Base-by-base conservation (phyloP, 192 early-diverging fungal genomes). In the Coemansia guatemalensis region DNA sequence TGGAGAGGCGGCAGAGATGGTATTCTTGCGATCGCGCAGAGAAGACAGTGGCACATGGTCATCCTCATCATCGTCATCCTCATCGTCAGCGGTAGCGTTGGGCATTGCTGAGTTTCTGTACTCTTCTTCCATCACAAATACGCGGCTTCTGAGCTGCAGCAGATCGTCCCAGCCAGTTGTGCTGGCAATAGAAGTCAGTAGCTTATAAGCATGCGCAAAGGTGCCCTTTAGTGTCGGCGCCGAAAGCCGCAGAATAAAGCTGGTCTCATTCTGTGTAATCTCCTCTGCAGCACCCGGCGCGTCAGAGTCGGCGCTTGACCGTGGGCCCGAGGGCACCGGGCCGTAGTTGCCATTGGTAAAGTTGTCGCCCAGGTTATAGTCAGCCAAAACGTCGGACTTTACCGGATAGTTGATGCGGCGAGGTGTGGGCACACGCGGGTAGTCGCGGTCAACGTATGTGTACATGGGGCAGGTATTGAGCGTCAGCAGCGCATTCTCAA, bases 51-150 rank as follows among this genome's bases (percentile, higher is more conserved):
- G 76, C 8, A 79, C 9, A 35, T 69, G 60, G 33, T 77, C 75
- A 18, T 77, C 71, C 0, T 65, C 61, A 12, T 70, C 58, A 9
- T 68, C 71, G 0, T 75, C 69, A 8, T 63, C 71, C 65, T 81
- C 73, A 23, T 81, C 73, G 24, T 81, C 71, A 12, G 69, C 65
- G 0, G 71, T 71, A 8, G 39, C 50, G 32, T 53, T 75, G 14
- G 72, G 71, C 2, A 53, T 48, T 4, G 58, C 63, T 4, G 73
- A 71, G 84, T 84, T 66, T 76, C 88, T 75, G 68, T 99, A 99
- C 72, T 99, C 97, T 62, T 98, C 97, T 52, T 99, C 97, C 97
- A 99, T 99, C 6, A 99, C 96, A 84, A 99, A 99, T 8, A 94
- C 96, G 48, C 77, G 69, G 18, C 93, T 95, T 62, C 96, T 85